phyloP scores from a whole-genome alignment of 2,329 filamentous ascomycete genomes.

The Phoma herbarum region DNA sequence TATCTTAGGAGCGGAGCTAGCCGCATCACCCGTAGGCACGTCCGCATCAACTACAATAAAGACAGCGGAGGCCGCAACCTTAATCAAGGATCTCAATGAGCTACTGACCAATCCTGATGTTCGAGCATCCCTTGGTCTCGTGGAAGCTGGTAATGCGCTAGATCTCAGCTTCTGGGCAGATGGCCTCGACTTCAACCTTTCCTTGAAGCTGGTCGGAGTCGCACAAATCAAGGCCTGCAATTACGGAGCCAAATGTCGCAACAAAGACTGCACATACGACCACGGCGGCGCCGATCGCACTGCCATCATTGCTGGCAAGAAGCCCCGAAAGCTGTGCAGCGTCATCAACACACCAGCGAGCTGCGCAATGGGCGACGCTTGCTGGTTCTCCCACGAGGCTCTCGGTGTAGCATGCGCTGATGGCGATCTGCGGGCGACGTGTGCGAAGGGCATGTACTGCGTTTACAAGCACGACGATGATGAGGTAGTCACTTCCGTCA shows the following conservation, averaged over 20 bases:
- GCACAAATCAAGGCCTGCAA: conserved; percentile 5
- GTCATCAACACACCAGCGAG: neutral
- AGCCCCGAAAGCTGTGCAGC: neutral
- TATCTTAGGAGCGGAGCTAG: neutral
- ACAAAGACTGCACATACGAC: neutral
- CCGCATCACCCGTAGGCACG: too few species aligned
- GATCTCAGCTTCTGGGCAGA: conserved; percentile 3
- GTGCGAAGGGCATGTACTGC: conserved; percentile 1
- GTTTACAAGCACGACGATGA: conserved; percentile 9
- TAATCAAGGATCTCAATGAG: conserved; percentile 4
- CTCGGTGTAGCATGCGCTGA: neutral
- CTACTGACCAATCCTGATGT: neutral
- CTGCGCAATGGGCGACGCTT: neutral
- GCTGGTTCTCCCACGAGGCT: conserved; percentile 10
- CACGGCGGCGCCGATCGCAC: conserved; percentile 3
- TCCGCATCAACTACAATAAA: neutral
- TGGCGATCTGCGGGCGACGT: neutral
- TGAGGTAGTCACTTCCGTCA: neutral
- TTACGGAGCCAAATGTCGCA: conserved; percentile 1
- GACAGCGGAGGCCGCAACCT: conserved; percentile 1
- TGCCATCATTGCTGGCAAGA: neutral
- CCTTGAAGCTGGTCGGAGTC: neutral
- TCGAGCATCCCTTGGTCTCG: neutral
- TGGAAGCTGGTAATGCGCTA: neutral
- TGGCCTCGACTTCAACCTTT: neutral